Evolutionary conservation across 2,329 filamentous ascomycete genomes (phyloP), one percentile per base, ranked within the genome.

Genomic region (Aspergillus pseudoviridinutans): DNA sequence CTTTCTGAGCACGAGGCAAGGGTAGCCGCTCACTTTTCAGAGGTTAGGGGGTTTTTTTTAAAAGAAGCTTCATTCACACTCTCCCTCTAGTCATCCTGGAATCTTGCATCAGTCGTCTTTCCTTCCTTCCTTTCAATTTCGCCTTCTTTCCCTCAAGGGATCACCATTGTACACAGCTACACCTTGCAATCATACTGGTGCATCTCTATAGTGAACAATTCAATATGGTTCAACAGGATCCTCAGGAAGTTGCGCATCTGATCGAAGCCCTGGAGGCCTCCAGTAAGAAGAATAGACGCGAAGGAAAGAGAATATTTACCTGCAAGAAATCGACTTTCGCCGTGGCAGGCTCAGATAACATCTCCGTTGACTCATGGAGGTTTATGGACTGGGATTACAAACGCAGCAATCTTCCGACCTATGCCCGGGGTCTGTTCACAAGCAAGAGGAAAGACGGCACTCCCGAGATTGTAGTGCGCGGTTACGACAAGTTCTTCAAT

Each of bases 401-500:
- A 79, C 88, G 88, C 65, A 78, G 78, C 17, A 84, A 91, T 64
- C 82, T 99, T 10, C 94, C 94, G 5, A 96, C 91, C 1, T 96
- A 97, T 72, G 92, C 94, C 5, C 87, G 94, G 54, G 94, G 94
- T 6, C 83, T 99, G 1, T 99, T 99, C 76, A 99, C 92, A n/a
- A 89, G 88, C 46, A 84, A 78, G 62, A 87, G 84, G 61, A 78
- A 82, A 51, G 79, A 84, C 27, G 86, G 86, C 8, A 79, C 84
- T 8, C 78, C 84, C 12, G 91, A 96, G 74, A 97, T 99, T 65
- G 89, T 84, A 1, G 86, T 91, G 51, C 84, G 94, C 66, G 94
- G 94, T 53, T 99, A 99, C 76, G 93, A 99, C 81, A 99, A 99
- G 76, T 99, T 99, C 79, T 99, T 99, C 84, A 99, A 99, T 67